Evolutionary conservation across 78 protist genomes (phyloP).

Genomic region (Dictyostelium intermedium): DNA sequence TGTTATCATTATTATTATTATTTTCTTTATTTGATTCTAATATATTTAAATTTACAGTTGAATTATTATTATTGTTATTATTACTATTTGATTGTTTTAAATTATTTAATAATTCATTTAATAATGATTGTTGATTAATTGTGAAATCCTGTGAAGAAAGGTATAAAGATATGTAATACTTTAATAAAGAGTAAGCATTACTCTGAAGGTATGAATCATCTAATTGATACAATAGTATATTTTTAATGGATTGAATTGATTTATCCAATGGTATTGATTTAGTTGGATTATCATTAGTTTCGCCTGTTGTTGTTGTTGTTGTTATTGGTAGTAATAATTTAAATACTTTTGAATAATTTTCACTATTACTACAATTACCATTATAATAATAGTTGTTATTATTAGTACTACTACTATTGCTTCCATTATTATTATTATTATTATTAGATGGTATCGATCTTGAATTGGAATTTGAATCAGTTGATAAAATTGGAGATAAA

Average conservation of each 20-base stretch:
- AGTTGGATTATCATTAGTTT: background rate
- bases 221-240: background rate
- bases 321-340: background rate
- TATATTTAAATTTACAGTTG: background rate
- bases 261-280: slow-evolving; percentile 11
- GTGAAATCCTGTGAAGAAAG: background rate
- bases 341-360: background rate
- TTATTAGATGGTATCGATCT: background rate
- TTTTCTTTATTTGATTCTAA: background rate
- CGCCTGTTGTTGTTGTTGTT: background rate
- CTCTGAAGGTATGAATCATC: background rate
- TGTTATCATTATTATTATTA: background rate
- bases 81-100: background rate
- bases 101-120: background rate
- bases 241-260: background rate
- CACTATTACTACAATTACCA: background rate
- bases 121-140: background rate
- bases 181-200: slow-evolving; percentile 13
- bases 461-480: background rate
- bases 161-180: background rate
- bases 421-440: background rate
- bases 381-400: background rate
- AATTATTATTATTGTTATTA: background rate
- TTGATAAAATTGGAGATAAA: background rate
- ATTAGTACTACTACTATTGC: background rate